These are phyloP conservation scores for Ziziphus jujuba DNA, from an alignment of 306 rosid species.

Conservation along the genomic window DNA sequence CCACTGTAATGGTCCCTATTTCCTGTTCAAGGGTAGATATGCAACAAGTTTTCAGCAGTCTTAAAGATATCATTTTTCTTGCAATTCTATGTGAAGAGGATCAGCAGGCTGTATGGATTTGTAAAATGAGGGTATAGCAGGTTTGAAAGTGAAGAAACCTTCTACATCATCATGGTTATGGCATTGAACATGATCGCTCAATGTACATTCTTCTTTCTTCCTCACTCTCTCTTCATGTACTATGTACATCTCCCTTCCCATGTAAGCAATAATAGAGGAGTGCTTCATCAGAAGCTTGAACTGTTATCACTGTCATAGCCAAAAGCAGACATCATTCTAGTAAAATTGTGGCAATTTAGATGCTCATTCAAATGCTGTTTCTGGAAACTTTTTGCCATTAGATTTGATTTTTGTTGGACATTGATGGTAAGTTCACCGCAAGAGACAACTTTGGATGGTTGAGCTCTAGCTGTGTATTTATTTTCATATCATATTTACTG, in stretches of 20 bases:
- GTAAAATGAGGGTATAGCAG: background rate
- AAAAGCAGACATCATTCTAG: background rate
- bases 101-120: background rate
- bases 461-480: conserved; percentile 4
- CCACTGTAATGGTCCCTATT: background rate
- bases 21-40: background rate
- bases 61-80: conserved; percentile 7
- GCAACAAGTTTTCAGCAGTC: conserved; percentile 5
- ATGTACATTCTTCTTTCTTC: background rate
- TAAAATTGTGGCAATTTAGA: conserved; percentile 1
- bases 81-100: conserved; percentile 14
- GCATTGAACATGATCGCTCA: background rate
- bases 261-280: background rate
- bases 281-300: conserved; percentile 7
- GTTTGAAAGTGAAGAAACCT: background rate
- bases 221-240: background rate
- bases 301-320: conserved; percentile 1
- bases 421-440: conserved; percentile 1
- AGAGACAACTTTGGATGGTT: conserved; percentile 6
- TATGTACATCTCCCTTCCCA: background rate
- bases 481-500: background rate
- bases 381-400: background rate
- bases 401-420: background rate
- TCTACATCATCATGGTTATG: background rate
- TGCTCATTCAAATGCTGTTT: conserved; percentile 5